Evolutionary conservation across 2,329 filamentous ascomycete genomes (phyloP).

Genomic region (Fusarium subglutinans): DNA sequence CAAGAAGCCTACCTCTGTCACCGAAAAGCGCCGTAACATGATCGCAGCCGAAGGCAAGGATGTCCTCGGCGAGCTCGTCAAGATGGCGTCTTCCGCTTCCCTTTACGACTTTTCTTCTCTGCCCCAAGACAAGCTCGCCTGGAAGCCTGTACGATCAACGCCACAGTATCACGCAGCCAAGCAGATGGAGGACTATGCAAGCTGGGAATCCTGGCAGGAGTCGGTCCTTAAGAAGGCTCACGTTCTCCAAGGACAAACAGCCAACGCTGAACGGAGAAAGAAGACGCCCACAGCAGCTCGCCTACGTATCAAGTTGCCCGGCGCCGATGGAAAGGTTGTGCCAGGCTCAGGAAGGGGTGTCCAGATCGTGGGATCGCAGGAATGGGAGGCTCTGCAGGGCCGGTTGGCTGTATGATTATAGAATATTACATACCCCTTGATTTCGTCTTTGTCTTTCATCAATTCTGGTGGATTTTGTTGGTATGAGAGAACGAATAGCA

Average conservation of each 20-base stretch:
- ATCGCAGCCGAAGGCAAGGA: slow-evolving; percentile 71
- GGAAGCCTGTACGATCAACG: slow-evolving; percentile 71
- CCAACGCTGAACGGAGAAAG: slow-evolving; percentile 37
- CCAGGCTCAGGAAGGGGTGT: slow-evolving; percentile 52
- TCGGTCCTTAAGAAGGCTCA: slow-evolving; percentile 64
- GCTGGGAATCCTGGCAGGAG: slow-evolving; percentile 68
- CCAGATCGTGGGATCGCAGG: slow-evolving; percentile 62
- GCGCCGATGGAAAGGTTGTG: slow-evolving; percentile 55
- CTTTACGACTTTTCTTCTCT: slow-evolving; percentile 68
- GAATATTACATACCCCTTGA: slow-evolving; percentile 39
- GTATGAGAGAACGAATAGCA: slow-evolving; percentile 24
- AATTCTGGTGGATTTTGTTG: slow-evolving; percentile 25
- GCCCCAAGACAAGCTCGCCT: slow-evolving; percentile 69
- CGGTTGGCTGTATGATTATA: slow-evolving; percentile 45
- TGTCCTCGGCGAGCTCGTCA: slow-evolving; percentile 71
- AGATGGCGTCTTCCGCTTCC: slow-evolving; percentile 64
- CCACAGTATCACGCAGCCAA: slow-evolving; percentile 73
- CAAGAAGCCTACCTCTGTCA: slow-evolving; percentile 52
- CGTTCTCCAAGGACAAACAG: slow-evolving; percentile 44
- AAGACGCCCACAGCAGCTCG: slow-evolving; percentile 53
- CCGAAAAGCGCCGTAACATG: slow-evolving; percentile 60
- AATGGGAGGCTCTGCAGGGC: slow-evolving; percentile 65
- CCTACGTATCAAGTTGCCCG: slow-evolving; percentile 61
- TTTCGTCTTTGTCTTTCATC: slow-evolving; percentile 18
- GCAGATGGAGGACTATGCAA: slow-evolving; percentile 71